These are phyloP conservation scores for Claviceps cyperi DNA, from an alignment of 2,329 filamentous ascomycete genomes.

Conservation along the genomic window DNA sequence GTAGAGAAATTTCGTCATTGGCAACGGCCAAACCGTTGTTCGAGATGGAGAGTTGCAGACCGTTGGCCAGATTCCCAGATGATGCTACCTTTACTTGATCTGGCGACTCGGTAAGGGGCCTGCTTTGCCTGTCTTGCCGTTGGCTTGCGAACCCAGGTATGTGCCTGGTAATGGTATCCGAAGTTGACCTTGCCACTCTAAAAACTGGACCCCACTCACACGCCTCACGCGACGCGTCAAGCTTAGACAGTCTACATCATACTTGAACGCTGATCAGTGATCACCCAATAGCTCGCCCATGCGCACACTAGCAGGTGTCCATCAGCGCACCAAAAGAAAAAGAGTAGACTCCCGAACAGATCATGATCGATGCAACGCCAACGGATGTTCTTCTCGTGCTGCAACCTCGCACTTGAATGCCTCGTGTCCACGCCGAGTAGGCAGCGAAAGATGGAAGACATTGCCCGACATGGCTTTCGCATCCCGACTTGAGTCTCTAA, in stretches of 20 bases:
- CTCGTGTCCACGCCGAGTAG: background rate
- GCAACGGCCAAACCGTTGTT: background rate
- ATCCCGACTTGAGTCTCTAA: conserved; percentile 47
- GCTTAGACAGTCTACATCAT: too few species aligned
- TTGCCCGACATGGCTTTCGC: conserved; percentile 51
- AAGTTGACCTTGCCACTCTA: background rate
- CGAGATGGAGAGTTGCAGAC: background rate
- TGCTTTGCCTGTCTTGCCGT: background rate
- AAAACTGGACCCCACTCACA: background rate
- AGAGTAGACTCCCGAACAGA: too few species aligned
- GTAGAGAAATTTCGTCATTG: background rate
- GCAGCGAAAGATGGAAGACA: conserved; percentile 3
- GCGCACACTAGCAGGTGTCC: background rate
- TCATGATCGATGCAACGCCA: background rate
- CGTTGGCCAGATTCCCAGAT: background rate
- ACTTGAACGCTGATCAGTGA: background rate
- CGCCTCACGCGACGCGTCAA: background rate
- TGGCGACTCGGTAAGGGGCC: background rate
- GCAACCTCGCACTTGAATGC: background rate
- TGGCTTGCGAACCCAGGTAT: too few species aligned
- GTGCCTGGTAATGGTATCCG: too few species aligned
- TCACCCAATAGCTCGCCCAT: background rate
- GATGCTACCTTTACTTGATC: background rate
- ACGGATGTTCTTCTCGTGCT: background rate
- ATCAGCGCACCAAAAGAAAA: background rate